Base-by-base conservation (phyloP, 768 basidiomycete species). In the Auricularia heimuer region DNA sequence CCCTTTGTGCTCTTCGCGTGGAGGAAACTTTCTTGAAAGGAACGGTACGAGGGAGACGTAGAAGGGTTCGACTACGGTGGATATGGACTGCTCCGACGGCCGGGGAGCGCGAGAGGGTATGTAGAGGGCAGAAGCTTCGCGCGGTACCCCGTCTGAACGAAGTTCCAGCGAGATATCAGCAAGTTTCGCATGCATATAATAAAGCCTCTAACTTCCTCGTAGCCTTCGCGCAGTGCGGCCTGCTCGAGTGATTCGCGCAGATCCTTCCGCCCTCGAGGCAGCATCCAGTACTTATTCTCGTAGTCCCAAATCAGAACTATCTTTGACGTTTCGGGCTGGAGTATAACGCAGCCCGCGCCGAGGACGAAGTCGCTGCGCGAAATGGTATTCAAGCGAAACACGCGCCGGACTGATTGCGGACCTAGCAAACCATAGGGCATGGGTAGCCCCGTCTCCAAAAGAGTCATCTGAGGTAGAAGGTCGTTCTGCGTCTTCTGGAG, bases 221-320 rank as follows among this genome's bases (percentile, higher is more conserved):
- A 83, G 3, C 83, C 86, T 74, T 88, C 87, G 56, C 87, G 75
- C 47, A 88, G 71, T 0, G 83, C 86, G 0, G 86, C 71, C 60
- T 79, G 71, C 70, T 87, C 86, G 21, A 87, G 71, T 2, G 79
- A 80, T 75, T 89, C 87, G 3, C 85, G 85, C 0, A 83, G 68
- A 70, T 89, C 87, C 72, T 88, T 89, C 58, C 87, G 73, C 10
- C 87, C 87, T 7, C 54, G 54, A n/a, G 54, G 54, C 29, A 54
- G 54, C 54, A 54, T n/a, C 54, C 54, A 54, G 29, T n/a, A 54
- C 29, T 54, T 54, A 7, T 10, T 8, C 29, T 29, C 54, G 7
- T 54, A 3, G 29, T 54, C 54, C n/a, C 29, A 54, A 11, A 54
- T 54, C 7, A 54, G 54, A 10, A 29, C 54, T 8, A 54, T 54